These are phyloP conservation scores for Gynochthodes officinalis DNA, from an alignment of 257 asterid genomes.

Conservation along the genomic window DNA sequence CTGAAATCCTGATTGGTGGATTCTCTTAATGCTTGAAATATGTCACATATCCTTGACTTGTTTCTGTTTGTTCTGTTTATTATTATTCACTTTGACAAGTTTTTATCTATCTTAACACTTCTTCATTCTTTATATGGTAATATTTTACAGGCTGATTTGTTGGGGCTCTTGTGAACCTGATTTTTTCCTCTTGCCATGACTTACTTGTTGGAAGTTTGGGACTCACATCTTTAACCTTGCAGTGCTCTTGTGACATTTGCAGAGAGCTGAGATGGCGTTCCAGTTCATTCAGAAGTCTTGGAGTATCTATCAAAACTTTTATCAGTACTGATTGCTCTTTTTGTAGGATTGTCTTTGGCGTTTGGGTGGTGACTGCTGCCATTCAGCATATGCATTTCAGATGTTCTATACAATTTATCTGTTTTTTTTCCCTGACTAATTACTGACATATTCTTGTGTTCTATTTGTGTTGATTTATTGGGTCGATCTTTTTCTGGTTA, in stretches of 20 bases:
- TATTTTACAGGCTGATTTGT: conserved; percentile 77
- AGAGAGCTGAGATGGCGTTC: conserved; percentile 53
- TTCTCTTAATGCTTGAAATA: conserved; percentile 7
- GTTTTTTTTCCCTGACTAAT: conserved; percentile 29
- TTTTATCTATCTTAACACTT: conserved; percentile 18
- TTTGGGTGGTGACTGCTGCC: conserved; percentile 41
- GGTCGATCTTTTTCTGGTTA: conserved; percentile 2
- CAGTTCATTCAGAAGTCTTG: conserved; percentile 38
- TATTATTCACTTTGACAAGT: background rate
- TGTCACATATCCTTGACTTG: background rate
- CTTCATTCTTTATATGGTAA: conserved; percentile 35
- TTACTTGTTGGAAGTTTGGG: conserved; percentile 95
- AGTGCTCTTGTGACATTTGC: conserved; percentile 90
- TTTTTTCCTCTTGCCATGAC: conserved; percentile 84
- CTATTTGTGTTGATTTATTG: conserved; percentile 27
- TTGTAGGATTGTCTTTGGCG: conserved; percentile 45
- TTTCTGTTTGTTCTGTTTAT: conserved; percentile 13
- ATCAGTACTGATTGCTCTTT: conserved; percentile 38
- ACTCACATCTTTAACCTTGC: conserved; percentile 92
- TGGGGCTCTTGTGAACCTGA: conserved; percentile 89
- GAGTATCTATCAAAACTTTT: conserved; percentile 32
- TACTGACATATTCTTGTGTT: conserved; percentile 41
- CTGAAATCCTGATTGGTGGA: conserved; percentile 11
- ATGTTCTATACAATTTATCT: conserved; percentile 23
- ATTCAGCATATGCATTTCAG: conserved; percentile 30